A percentile compares a stretch with the other conserved stretches of the same genome.
Conservation (phyloP, 768 basidiomycete species). For the Lactifluus pinguis region DNA sequence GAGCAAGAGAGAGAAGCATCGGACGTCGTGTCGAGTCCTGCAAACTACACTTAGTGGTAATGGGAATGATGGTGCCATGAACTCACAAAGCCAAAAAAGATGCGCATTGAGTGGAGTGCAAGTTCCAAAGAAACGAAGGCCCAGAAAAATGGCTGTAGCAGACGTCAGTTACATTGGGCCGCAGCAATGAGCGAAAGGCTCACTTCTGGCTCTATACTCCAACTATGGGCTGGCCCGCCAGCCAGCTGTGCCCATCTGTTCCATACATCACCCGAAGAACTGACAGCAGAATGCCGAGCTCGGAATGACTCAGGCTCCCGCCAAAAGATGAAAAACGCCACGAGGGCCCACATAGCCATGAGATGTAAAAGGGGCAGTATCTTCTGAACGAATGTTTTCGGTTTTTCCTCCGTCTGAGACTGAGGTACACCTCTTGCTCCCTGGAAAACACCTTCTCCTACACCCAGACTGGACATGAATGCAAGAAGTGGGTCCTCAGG, state of each 20-base stretch:
- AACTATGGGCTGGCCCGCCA: slow-evolving; percentile 29
- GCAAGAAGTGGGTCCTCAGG: slow-evolving; percentile 27
- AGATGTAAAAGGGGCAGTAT: slow-evolving; percentile 60
- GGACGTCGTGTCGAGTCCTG: slow-evolving; percentile 56
- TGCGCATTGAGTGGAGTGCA: slow-evolving; percentile 58
- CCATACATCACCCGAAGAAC: slow-evolving; percentile 35
- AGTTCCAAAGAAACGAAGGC: slow-evolving; percentile 68
- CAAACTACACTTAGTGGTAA: neutral
- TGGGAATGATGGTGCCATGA: neutral
- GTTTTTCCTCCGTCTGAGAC: slow-evolving; percentile 19
- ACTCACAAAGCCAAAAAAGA: slow-evolving; percentile 63
- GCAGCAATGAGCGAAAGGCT: slow-evolving; percentile 22
- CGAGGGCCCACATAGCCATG: slow-evolving; percentile 50
- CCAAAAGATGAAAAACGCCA: slow-evolving; percentile 61
- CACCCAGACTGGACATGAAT: slow-evolving; percentile 27
- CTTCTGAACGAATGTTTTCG: slow-evolving; percentile 44
- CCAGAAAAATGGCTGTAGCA: slow-evolving; percentile 69
- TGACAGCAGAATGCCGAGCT: slow-evolving; percentile 28
- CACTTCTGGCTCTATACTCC: slow-evolving; percentile 53
- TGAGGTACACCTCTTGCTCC: neutral
- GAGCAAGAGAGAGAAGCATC: slow-evolving; percentile 45
- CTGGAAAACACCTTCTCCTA: slow-evolving; percentile 1
- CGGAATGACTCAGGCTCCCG: slow-evolving; percentile 48
- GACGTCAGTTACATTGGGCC: neutral
- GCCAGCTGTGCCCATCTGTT: slow-evolving; percentile 54